phyloP scores from a whole-genome alignment of 2,329 filamentous ascomycete genomes.

The Macrophomina phaseolina region DNA sequence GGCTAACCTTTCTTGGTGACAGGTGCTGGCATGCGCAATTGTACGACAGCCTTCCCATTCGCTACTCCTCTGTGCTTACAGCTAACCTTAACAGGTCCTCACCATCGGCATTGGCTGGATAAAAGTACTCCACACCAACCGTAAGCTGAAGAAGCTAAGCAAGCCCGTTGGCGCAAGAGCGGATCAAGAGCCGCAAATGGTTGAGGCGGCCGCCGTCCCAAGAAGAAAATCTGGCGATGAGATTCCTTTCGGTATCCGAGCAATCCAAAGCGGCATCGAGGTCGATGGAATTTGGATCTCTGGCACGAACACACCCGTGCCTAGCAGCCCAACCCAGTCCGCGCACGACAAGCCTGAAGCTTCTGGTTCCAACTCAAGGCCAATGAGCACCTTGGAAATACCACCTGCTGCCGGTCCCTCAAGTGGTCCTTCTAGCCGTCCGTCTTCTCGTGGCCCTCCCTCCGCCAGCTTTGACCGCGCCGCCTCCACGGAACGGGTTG shows the following conservation, averaged over 20 bases:
- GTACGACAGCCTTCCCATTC: slow-evolving; percentile 43
- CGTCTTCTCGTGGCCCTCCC: slow-evolving; percentile 39
- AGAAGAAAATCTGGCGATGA: slow-evolving; percentile 58
- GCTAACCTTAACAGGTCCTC: slow-evolving; percentile 53
- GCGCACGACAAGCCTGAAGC: slow-evolving; percentile 10
- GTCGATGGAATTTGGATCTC: slow-evolving; percentile 77
- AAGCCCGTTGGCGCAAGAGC: slow-evolving; percentile 45
- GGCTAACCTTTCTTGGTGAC: slow-evolving; percentile 35
- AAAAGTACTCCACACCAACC: slow-evolving; percentile 62
- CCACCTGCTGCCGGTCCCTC: slow-evolving; percentile 30
- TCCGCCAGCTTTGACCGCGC: slow-evolving; percentile 47
- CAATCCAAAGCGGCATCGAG: slow-evolving; percentile 81
- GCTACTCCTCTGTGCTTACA: slow-evolving; percentile 3
- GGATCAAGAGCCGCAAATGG: slow-evolving; percentile 62
- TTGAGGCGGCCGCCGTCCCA: slow-evolving; percentile 58
- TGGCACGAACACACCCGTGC: slow-evolving; percentile 49
- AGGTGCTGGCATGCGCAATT: slow-evolving; percentile 78
- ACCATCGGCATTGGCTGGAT: slow-evolving; percentile 72
- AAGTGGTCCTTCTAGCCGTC: slow-evolving; percentile 41
- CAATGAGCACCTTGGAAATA: slow-evolving; percentile 15
- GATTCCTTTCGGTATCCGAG: slow-evolving; percentile 84
- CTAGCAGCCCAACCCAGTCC: slow-evolving; percentile 39
- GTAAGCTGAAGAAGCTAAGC: slow-evolving; percentile 50
- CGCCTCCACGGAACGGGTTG: slow-evolving; percentile 44
- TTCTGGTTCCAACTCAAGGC: slow-evolving; percentile 13